phyloP scores from a whole-genome alignment of 2,329 filamentous ascomycete genomes.

The Ilyonectria mors-panacis region DNA sequence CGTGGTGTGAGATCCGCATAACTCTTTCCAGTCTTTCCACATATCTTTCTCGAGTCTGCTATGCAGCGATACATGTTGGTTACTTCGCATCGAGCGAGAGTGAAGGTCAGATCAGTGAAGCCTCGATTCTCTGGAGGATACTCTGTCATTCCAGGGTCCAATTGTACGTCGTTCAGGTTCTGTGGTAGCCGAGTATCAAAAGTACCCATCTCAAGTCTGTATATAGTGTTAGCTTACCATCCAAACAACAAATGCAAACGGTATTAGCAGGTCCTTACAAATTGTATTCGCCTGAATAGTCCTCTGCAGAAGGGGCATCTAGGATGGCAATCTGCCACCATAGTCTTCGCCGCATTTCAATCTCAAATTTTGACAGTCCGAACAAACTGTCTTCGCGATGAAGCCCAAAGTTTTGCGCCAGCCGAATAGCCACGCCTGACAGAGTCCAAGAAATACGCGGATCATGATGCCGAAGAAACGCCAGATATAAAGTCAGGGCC shows the following conservation, averaged over 20 bases:
- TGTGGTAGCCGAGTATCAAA: constrained; percentile 20
- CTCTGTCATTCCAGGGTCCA: constrained; percentile 13
- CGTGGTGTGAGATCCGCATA: constrained; percentile 16
- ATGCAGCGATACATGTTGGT: constrained; percentile 27
- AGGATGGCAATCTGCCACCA: constrained; percentile 27
- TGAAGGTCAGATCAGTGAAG: constrained; percentile 22
- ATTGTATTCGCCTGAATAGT: constrained; percentile 22
- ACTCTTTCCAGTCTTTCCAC: constrained; percentile 17
- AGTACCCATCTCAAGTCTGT: constrained; percentile 21
- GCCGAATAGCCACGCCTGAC: constrained; percentile 14
- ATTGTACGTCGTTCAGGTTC: constrained; percentile 20
- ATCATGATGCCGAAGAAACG: constrained; percentile 22
- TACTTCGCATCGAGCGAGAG: constrained; percentile 8
- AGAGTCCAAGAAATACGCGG: constrained; percentile 22
- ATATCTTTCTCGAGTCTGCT: constrained; percentile 9
- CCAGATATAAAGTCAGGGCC: constrained; percentile 14
- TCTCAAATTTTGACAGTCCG: constrained; percentile 16
- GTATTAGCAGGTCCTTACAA: background rate
- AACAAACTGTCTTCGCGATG: constrained; percentile 28
- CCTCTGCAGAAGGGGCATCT: constrained; percentile 23
- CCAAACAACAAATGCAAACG: background rate
- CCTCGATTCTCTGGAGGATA: constrained; percentile 11
- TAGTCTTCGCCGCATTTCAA: constrained; percentile 21
- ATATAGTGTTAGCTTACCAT: too few relatives aligned
- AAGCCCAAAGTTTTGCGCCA: constrained; percentile 26